Evolutionary conservation across 2,329 filamentous ascomycete genomes (phyloP), one percentile per base, ranked within the genome.

Genomic region (Pseudogymnoascus sp.): DNA sequence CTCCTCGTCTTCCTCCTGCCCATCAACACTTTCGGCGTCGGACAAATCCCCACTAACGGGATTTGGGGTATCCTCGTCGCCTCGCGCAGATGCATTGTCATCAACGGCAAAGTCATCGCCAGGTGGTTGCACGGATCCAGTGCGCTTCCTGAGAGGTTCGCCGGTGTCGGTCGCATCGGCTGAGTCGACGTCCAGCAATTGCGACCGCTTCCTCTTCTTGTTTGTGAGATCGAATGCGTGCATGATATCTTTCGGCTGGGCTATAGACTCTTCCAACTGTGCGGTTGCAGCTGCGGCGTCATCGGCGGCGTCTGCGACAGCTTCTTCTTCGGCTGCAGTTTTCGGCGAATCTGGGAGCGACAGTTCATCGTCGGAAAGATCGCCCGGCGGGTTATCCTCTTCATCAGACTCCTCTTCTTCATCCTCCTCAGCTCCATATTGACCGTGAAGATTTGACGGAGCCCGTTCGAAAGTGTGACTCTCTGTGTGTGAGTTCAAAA

Each of bases 371-470:
- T 63, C 64, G 12, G 64, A 66, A 34, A 65, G 11, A 14, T 62
- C 61, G 42, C 40, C 40, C 12, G 59, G 29, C 7, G 21, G 8
- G 62, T 60, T 54, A n/a, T 64, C 31, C 12, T 64, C 62, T 29
- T 39, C 69, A 26, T 71, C 70, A 26, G 73, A 72, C 47, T 73
- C 73, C 1, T 79, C 78, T 6, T 77, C 75, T 23, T 75, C 69
- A 21, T 74, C 69, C 54, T 74, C 70, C 34, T 80, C 78, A 57
- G 77, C 73, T 6, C 74, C 77, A 14, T 79, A 78, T 64, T 81
- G 80, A 66, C 87, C 84, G 68, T 86, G 85, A 65, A 92, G 82
- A 78, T 92, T 93, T 80, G 88, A 93, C 2, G 90, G 89, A 63
- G 87, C 91, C 68, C 83, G 84, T 69, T 89, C 86, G 67, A 85